Conservation (phyloP, 2,329 filamentous ascomycete genomes). For the Microcyclosporella mali region DNA sequence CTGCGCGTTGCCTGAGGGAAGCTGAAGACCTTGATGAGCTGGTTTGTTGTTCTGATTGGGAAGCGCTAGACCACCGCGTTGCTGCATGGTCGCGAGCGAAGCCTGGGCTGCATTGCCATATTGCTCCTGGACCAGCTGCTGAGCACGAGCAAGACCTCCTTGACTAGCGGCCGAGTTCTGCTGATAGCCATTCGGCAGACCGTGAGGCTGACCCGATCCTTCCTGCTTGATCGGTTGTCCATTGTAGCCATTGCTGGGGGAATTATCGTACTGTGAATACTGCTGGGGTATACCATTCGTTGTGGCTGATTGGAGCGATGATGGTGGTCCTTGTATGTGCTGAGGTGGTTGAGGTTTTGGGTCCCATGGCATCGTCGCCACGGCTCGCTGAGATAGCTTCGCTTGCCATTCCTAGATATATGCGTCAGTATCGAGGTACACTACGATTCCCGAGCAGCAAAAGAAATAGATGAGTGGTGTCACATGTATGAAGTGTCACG, state of each 20-base stretch:
- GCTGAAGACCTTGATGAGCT: conserved; percentile 31
- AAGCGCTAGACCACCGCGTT: conserved; percentile 28
- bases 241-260: conserved; percentile 32
- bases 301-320: conserved; percentile 14
- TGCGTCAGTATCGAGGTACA: conserved; percentile 9
- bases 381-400: conserved; percentile 75
- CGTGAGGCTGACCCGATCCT: conserved; percentile 33
- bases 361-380: conserved; percentile 93
- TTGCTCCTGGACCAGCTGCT: conserved; percentile 50
- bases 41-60: conserved; percentile 25
- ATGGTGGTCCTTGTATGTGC: conserved; percentile 26
- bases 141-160: conserved; percentile 42
- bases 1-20: conserved; percentile 34
- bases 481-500: conserved; percentile 6
- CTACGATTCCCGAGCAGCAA: too few species aligned
- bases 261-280: conserved; percentile 16
- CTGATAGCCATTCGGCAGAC: conserved; percentile 24
- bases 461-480: too few species aligned
- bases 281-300: conserved; percentile 18
- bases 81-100: conserved; percentile 56
- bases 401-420: conserved; percentile 76
- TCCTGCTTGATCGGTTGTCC: conserved; percentile 51
- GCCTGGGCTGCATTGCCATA: conserved; percentile 60
- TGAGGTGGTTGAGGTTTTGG: conserved; percentile 63
- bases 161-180: conserved; percentile 25